Evolutionary conservation across 2,329 filamentous ascomycete species (phyloP).

Genomic region (Hymenoscyphus fraxineus): DNA sequence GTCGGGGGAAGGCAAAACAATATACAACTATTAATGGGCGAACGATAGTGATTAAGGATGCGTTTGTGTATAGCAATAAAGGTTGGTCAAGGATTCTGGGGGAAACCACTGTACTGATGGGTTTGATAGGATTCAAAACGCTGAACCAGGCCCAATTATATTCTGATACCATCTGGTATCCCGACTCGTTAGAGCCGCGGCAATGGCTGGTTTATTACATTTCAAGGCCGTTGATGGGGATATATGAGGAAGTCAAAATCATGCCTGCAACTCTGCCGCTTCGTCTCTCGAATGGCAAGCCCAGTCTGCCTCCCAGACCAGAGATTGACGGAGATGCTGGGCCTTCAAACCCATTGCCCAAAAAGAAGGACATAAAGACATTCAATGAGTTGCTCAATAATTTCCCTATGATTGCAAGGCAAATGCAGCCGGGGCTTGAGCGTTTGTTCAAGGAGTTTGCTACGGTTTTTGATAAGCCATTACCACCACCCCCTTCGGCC

Average conservation of each 20-base stretch:
- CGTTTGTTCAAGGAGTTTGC: slow-evolving; percentile 87
- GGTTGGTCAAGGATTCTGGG: slow-evolving; percentile 48
- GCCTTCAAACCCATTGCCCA: slow-evolving; percentile 43
- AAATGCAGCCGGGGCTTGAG: slow-evolving; percentile 92
- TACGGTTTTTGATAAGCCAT: slow-evolving; percentile 76
- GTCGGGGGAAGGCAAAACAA: slow-evolving; percentile 87
- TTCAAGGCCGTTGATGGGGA: slow-evolving; percentile 79
- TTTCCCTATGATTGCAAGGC: slow-evolving; percentile 91
- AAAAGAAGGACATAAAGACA: slow-evolving; percentile 86
- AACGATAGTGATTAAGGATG: slow-evolving; percentile 91
- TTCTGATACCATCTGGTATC: slow-evolving; percentile 81
- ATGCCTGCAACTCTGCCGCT: slow-evolving; percentile 58
- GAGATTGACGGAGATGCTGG: slow-evolving; percentile 19
- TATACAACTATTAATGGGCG: slow-evolving; percentile 89
- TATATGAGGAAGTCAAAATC: slow-evolving; percentile 73
- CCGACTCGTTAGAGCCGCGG: slow-evolving; percentile 80
- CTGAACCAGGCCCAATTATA: slow-evolving; percentile 86
- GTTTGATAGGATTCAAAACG: slow-evolving; percentile 73
- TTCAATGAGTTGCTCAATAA: slow-evolving; percentile 87
- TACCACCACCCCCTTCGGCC: slow-evolving; percentile 70
- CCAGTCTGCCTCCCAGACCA: slow-evolving; percentile 22
- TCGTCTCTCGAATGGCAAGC: slow-evolving; percentile 36
- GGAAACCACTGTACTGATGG: slow-evolving; percentile 26
- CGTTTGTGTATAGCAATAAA: slow-evolving; percentile 92
- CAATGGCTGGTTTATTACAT: slow-evolving; percentile 98